Conservation (phyloP, 192 early-diverging fungal genomes). For the Coemansia sp. region DNA sequence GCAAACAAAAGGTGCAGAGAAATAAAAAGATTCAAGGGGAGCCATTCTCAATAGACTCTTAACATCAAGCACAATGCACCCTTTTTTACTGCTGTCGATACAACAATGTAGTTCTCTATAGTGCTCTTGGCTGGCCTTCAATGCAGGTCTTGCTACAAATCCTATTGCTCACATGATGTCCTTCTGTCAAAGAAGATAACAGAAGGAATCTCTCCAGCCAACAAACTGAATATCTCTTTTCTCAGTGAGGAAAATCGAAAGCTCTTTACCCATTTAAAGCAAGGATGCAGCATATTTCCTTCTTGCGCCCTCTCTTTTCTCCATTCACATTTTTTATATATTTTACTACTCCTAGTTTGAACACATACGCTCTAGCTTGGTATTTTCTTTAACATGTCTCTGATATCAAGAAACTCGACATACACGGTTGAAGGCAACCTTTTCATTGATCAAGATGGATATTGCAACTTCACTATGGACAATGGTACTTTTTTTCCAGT, state of each 20-base stretch:
- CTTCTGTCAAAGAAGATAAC: not conserved
- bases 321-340: too few relatives aligned
- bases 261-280: too few relatives aligned
- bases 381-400: too few relatives aligned
- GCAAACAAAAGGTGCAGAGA: not conserved
- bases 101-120: not conserved
- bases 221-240: too few relatives aligned
- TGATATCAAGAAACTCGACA: too few relatives aligned
- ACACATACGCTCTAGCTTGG: too few relatives aligned
- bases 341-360: too few relatives aligned
- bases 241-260: too few relatives aligned
- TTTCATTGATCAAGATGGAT: not conserved
- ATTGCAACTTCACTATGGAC: not conserved
- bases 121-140: not conserved
- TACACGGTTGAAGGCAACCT: not conserved
- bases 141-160: not conserved
- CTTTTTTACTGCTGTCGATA: not conserved
- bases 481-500: not conserved
- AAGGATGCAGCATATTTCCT: too few relatives aligned
- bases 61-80: not conserved
- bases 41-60: not conserved
- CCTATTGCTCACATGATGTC: not conserved
- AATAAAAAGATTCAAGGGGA: not conserved
- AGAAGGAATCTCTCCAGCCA: not conserved
- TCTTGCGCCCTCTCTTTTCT: too few relatives aligned